These are phyloP conservation scores for Lagenidium sp. DNA, from an alignment of 352 stramenopile genomes.

Conservation along the genomic window DNA sequence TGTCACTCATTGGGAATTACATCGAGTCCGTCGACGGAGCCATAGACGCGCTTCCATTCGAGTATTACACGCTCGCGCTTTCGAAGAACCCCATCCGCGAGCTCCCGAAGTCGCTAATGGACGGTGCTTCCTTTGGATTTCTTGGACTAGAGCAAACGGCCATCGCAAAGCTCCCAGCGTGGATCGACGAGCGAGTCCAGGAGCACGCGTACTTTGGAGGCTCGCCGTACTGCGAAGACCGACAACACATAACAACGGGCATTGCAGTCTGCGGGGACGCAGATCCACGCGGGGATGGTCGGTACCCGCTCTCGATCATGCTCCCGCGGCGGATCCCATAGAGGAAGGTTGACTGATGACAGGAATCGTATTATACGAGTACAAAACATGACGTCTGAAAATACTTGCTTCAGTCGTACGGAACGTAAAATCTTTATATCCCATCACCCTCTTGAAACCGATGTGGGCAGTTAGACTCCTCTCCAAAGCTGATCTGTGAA, in stretches of 20 bases:
- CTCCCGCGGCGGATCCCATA: not conserved
- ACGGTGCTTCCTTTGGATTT: not conserved
- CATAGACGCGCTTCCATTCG: not conserved
- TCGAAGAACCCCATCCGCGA: conserved; percentile 3
- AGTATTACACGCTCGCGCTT: conserved; percentile 7
- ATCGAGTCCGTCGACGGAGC: conserved; percentile 3
- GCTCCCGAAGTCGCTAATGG: not conserved
- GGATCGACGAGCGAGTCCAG: not conserved
- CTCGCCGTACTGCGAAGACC: not conserved
- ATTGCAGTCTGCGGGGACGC: not conserved
- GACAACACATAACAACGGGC: not conserved
- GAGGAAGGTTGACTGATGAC: no score
- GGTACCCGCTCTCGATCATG: not conserved
- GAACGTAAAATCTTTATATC: no score
- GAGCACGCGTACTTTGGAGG: not conserved
- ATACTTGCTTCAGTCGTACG: no score
- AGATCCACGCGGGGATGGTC: not conserved
- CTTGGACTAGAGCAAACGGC: not conserved
- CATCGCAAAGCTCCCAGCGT: not conserved
- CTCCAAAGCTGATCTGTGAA: no score
- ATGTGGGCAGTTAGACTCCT: no score
- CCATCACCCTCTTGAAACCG: no score
- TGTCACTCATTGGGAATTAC: conserved; percentile 10
- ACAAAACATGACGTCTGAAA: no score
- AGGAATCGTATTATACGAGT: no score